Percentiles rank a stretch among this genome's conserved stretches.
These are phyloP conservation scores for Eudorina sp. DNA, from an alignment of 139 green algal genomes.

Conservation along the genomic window DNA sequence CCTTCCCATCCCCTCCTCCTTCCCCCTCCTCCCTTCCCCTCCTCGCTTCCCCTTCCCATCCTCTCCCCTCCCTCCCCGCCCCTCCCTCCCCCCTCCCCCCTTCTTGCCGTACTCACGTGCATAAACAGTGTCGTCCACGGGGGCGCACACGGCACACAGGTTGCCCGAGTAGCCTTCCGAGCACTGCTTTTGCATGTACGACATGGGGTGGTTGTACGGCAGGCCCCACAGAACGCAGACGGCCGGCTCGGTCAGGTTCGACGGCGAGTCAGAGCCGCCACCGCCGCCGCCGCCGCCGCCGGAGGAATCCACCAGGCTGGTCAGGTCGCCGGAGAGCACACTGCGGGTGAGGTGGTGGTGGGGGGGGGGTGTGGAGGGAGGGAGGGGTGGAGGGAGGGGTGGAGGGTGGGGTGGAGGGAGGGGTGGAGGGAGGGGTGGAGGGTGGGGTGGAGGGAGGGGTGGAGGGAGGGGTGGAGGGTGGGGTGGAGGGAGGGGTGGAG, in stretches of 20 bases:
- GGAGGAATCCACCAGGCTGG: neutral
- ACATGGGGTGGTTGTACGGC: slow-evolving; percentile 11
- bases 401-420: neutral
- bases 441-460: no score
- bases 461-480: no score
- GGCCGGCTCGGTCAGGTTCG: neutral
- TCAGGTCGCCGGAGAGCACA: neutral
- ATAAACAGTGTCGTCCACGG: neutral
- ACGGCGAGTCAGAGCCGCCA: neutral
- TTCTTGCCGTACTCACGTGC: neutral
- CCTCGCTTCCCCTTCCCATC: no score
- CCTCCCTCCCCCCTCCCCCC: neutral
- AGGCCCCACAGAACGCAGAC: slow-evolving; percentile 44
- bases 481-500: no score
- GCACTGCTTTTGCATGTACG: slow-evolving; percentile 48
- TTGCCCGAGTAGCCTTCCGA: slow-evolving; percentile 43
- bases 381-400: neutral
- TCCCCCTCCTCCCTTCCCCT: no score
- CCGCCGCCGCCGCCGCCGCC: no score
- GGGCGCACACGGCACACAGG: slow-evolving; percentile 46
- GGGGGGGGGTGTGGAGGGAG: neutral
- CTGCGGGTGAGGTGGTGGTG: neutral
- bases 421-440: neutral
- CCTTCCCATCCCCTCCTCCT: no score
- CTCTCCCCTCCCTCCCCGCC: neutral